Evolutionary conservation across 1,139 yeast genomes (phyloP), one percentile per base, ranked within the genome.

Genomic region (Geotrichum australiense): DNA sequence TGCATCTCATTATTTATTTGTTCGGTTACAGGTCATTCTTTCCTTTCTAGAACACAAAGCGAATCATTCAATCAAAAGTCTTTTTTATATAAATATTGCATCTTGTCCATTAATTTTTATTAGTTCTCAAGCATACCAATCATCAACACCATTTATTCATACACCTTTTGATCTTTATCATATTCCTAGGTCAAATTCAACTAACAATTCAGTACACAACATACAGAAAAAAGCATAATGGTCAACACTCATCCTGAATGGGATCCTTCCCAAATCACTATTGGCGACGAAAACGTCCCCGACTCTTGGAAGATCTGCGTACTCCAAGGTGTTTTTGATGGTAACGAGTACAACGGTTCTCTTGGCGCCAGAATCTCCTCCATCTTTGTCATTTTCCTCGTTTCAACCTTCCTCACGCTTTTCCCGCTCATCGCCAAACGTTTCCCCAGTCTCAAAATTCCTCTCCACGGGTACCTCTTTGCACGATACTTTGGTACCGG

Each of bases 401-500:
- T 79, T 3, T 74, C 85, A 2, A 67, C 74, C 1, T 59, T 76
- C 41, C 82, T 80, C 15, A 70, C 67, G 2, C 37, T 61, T 8
- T 64, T 64, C 50, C 71, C 70, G 1, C 54, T 68, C 6, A 19
- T 66, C 4, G 57, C 68, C 5, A 45, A 45, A 11, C 21, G 20
- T 10, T 31, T 41, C 14, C 37, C 37, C 10, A 37, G 49, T 46
- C 12, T 41, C 52, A 40, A 53, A 50, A 38, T 78, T 51, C 83
- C 78, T 3, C 53, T 68, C 21, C 73, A 78, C 75, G 74, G 78
- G 45, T 82, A 73, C 56, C 74, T 80, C 53, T 63, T 77, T 42
- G 81, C 85, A 40, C 78, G 78, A 55, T 80, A 69, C 62, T 81
- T 80, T 55, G 89, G 89, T 49, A 77, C 85, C 1, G 91, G 89